A percentile compares a stretch with the other conserved stretches of the same genome.
phyloP scores from a whole-genome alignment of 345 rosid species.

The Corchorus olitorius region DNA sequence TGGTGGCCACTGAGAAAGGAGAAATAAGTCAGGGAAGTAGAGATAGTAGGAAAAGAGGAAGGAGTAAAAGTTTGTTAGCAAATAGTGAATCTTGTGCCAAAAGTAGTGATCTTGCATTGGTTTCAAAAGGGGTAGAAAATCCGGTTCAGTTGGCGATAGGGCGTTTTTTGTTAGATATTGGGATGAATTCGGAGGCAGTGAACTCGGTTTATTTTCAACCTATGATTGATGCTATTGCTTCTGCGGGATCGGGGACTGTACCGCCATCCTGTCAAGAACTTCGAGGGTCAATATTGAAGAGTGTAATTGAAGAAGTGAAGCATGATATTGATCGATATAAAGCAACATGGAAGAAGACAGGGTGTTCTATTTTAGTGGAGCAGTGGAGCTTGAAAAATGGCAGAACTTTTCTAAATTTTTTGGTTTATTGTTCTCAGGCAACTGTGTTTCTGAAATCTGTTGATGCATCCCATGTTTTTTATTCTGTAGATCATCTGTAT shows the following conservation, averaged over 20 bases:
- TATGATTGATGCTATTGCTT: constrained; percentile 63
- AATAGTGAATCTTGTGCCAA: neutral
- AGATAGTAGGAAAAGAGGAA: constrained; percentile 50
- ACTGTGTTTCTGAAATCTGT: constrained; percentile 67
- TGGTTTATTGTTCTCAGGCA: constrained; percentile 63
- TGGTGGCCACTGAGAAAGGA: constrained; percentile 35
- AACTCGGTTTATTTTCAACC: constrained; percentile 68
- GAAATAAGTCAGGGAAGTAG: constrained; percentile 32
- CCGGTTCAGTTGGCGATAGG: constrained; percentile 55
- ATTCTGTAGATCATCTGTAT: constrained; percentile 54
- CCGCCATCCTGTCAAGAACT: constrained; percentile 64
- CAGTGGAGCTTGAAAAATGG: constrained; percentile 54
- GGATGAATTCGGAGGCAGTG: constrained; percentile 62
- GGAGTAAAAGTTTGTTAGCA: constrained; percentile 25
- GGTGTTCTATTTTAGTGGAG: constrained; percentile 78
- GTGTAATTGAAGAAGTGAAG: constrained; percentile 67
- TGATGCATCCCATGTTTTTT: constrained; percentile 52
- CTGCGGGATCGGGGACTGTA: constrained; percentile 49
- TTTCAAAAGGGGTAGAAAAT: constrained; percentile 36
- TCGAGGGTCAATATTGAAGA: constrained; percentile 71
- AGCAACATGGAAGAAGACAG: constrained; percentile 62
- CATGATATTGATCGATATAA: constrained; percentile 42
- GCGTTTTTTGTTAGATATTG: constrained; percentile 67
- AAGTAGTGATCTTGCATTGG: constrained; percentile 17
- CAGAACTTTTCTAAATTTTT: constrained; percentile 47